Evolutionary conservation across 129 eudicot species (phyloP), one percentile per base, ranked within the genome.

Genomic region (Arctium lappa): DNA sequence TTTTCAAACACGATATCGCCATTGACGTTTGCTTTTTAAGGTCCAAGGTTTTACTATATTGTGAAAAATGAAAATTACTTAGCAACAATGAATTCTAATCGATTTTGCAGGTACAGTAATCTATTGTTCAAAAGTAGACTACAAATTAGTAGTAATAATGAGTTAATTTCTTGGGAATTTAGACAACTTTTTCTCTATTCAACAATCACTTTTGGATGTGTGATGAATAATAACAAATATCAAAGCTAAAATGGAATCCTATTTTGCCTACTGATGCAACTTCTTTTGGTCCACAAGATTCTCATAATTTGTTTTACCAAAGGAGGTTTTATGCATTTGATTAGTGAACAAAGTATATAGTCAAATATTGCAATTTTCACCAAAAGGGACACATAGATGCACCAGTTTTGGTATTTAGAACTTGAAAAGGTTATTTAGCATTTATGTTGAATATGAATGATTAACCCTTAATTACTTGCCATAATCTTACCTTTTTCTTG

Each of bases 381-480:
- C 72, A 56, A 56, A 33, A 33, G 44, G 72, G 37, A 42, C 48
- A 69, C 70, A 69, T 33, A 69, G 70, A 8, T 75, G 79, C 13
- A 75, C 53, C 30, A 75, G 53, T 31, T 69, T 69, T 31, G 16
- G 66, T 62, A 29, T 60, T 37, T 73, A 12, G 39, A 50, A 60
- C 16, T 81, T 72, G 29, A 60, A 73, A 37, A 9, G 81, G 71
- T 75, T 75, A 48, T 75, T 48, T 48, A 75, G 79, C 69, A 75
- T 48, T 48, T 31, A 46, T 75, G 68, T 75, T 48, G 68, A 75
- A 74, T 50, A 36, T 62, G 8, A 66, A 66, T 66, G 39, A 39
- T 22, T 18, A 63, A 1, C 34, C 39, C 27, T 29, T 11, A 42
- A 75, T 74, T 74, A n/a, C 29, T 36, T 29, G 22, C 66, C 31